Evolutionary conservation across 192 early-diverging fungal genomes (phyloP), one percentile per base, ranked within the genome.

Genomic region (Linnemannia exigua): DNA sequence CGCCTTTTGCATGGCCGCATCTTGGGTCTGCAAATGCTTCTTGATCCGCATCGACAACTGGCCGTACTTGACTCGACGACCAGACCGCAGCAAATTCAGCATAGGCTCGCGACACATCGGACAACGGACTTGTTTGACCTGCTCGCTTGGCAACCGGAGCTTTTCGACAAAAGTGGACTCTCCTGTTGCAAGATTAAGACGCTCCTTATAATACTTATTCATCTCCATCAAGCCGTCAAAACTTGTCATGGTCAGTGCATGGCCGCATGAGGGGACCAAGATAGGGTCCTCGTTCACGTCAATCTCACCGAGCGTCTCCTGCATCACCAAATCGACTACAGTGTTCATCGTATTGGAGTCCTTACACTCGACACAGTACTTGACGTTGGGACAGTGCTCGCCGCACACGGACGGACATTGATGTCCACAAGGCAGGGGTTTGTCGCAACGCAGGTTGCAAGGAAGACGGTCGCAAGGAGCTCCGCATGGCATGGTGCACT

Each of bases 391-490:
- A 44, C 87, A 90, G 2, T 31, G 73, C 41, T 92, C 87, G 1
- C 91, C 91, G 79, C 93, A 94, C 5, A 89, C 69, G 0, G 82
- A 87, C 8, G 84, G 69, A 81, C 91, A 92, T 16, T 70, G 76
- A 81, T 92, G 92, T 15, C 88, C 87, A 70, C 93, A 94, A 12
- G 48, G 15, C 31, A 94, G 71, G 44, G 0, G 19, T 44, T 88
- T 88, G 2, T 67, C 72, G 70, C 93, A 94, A 33, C 91, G 78
- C 37, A 76, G 20, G 75, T 91, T 88, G 46, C 93, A 94, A 1
- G 93, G 93, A n/a, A 93, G 83, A 47, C 91, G 87, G 38, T 77
- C 75, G 41, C 93, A 94, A 12, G 93, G 93, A 8, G 85, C 88
- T 31, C 92, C 93, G 46, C 93, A 93, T 17, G 87, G 84, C 48